A percentile compares a stretch with the other conserved stretches of the same genome.
Evolutionary conservation across 169 alveolate genomes (phyloP).

Genomic region (Plasmodium malariae): DNA sequence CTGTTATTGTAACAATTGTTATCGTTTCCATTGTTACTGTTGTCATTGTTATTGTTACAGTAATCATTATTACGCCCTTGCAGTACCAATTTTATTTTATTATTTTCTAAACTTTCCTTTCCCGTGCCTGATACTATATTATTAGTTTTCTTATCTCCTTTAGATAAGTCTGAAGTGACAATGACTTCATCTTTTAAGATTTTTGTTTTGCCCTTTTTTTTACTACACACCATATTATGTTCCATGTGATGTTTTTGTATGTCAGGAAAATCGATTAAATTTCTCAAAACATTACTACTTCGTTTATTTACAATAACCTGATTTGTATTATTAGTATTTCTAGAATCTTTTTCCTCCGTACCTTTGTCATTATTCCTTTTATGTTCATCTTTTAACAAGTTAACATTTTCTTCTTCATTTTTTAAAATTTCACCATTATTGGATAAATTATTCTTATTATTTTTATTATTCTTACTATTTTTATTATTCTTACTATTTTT

Average conservation of each 20-base stretch:
- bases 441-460: conserved; percentile 17
- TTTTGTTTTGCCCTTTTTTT: conserved; percentile 1
- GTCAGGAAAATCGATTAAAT: conserved; percentile 37
- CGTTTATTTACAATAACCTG: conserved; percentile 54
- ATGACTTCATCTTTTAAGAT: conserved; percentile 3
- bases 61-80: neutral
- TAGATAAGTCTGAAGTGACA: conserved; percentile 1
- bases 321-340: conserved; percentile 16
- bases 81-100: conserved; percentile 13
- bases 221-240: conserved; percentile 1
- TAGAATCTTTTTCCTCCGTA: conserved; percentile 9
- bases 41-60: neutral
- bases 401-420: neutral
- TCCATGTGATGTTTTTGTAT: conserved; percentile 4
- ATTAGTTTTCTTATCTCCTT: conserved; percentile 24
- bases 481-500: neutral
- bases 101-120: conserved; percentile 20
- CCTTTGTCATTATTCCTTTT: conserved; percentile 23
- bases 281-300: conserved; percentile 61
- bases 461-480: conserved; percentile 13
- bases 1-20: neutral
- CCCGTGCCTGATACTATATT: conserved; percentile 16
- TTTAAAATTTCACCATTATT: conserved; percentile 11
- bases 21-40: neutral
- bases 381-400: neutral